A percentile compares a stretch with the other conserved stretches of the same genome.
These are phyloP conservation scores for Lachancea thermotolerans DNA, from an alignment of 805 yeast genomes.

Conservation along the genomic window DNA sequence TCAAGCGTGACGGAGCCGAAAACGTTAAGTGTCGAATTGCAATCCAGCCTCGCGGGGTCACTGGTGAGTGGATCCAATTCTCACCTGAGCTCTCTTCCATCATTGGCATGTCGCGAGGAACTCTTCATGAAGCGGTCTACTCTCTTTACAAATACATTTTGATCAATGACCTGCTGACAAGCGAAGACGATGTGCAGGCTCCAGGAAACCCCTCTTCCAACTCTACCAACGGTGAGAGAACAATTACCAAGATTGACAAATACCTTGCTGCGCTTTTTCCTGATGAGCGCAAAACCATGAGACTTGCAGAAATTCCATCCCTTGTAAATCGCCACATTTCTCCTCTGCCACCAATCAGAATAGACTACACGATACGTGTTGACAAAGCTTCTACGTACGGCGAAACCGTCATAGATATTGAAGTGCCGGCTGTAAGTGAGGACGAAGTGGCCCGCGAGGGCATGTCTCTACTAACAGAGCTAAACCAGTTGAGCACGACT, in stretches of 20 bases:
- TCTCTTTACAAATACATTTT: conserved; percentile 74
- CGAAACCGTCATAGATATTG: conserved; percentile 71
- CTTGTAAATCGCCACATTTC: conserved; percentile 47
- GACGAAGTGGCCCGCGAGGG: conserved; percentile 29
- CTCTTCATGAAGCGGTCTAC: conserved; percentile 80
- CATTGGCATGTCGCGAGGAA: conserved; percentile 68
- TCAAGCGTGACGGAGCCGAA: conserved; percentile 68
- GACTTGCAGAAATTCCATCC: conserved; percentile 45
- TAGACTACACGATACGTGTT: conserved; percentile 72
- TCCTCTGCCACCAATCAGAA: conserved; percentile 73
- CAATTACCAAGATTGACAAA: conserved; percentile 46
- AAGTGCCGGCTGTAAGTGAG: conserved; percentile 40
- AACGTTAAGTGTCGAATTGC: conserved; percentile 65
- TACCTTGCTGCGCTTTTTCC: conserved; percentile 38
- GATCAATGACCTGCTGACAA: conserved; percentile 48
- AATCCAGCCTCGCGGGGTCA: conserved; percentile 72
- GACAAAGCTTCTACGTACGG: conserved; percentile 75
- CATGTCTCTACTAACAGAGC: conserved; percentile 21
- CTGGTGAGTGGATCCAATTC: conserved; percentile 53
- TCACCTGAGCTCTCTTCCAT: conserved; percentile 61
- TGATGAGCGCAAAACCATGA: conserved; percentile 13
- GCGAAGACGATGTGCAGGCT: conserved; percentile 14
- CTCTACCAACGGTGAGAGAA: conserved; percentile 41
- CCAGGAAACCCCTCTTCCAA: conserved; percentile 9
- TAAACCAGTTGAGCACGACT: conserved; percentile 25